A percentile compares a stretch with the other conserved stretches of the same genome.
phyloP scores from a whole-genome alignment of 1,284 basidiomycete genomes.

The Bondarzewia mesenterica region DNA sequence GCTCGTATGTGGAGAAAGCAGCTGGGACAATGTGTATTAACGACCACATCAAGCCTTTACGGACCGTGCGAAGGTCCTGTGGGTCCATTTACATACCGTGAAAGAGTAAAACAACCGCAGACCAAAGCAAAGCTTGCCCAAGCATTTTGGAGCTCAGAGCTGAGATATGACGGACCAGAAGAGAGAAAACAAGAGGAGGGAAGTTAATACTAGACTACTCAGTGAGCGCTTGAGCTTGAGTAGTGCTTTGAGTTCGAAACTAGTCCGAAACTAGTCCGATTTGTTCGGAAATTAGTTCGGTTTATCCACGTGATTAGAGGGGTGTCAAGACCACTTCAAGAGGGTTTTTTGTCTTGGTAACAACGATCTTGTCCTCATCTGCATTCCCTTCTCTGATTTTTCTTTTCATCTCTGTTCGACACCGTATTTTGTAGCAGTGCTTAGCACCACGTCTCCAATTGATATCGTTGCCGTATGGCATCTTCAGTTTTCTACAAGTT shows the following conservation, averaged over 20 bases:
- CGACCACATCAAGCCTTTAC: background rate
- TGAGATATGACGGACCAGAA: background rate
- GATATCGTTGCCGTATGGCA: slow-evolving; percentile 51
- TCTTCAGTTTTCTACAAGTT: slow-evolving; percentile 99
- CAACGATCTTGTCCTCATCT: background rate
- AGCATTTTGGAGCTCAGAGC: background rate
- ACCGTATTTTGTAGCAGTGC: background rate
- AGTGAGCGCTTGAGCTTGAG: too few relatives aligned
- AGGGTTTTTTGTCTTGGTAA: background rate
- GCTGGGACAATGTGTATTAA: slow-evolving; percentile 24
- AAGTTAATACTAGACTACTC: too few relatives aligned
- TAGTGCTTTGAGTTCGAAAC: too few relatives aligned
- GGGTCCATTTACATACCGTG: background rate
- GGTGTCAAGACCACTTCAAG: too few relatives aligned
- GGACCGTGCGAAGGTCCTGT: too few relatives aligned
- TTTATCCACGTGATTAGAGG: too few relatives aligned
- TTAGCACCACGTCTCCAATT: slow-evolving; percentile 14
- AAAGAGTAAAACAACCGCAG: background rate
- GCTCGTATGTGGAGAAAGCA: slow-evolving; percentile 55
- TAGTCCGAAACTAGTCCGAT: too few relatives aligned
- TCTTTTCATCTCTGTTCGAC: background rate
- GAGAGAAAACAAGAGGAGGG: background rate
- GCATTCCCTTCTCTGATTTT: background rate
- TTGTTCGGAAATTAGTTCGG: too few relatives aligned
- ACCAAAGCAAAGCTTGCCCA: background rate